A percentile compares a stretch with the other conserved stretches of the same genome.
Conservation (phyloP, 495 filamentous ascomycete genomes). For the Podospora tetraspora region DNA sequence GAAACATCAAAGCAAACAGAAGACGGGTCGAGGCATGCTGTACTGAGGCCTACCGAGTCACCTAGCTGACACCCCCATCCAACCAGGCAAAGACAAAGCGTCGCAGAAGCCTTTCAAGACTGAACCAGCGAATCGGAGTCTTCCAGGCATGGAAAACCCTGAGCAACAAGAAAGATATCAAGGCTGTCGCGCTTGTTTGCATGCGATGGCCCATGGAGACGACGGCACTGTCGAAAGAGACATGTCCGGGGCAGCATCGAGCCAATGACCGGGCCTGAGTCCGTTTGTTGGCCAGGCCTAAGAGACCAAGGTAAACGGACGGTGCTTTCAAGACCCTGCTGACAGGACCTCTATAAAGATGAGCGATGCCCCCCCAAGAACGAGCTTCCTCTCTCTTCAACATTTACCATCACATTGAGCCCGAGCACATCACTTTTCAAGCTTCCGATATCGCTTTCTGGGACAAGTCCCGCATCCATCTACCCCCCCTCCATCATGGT, state of each 20-base stretch:
- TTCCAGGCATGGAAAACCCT: background rate
- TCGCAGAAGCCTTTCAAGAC: background rate
- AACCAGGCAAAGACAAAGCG: background rate
- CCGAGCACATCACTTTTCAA: background rate
- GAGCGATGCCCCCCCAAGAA: background rate
- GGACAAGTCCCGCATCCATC: background rate
- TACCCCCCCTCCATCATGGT: conserved; percentile 7
- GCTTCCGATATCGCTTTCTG: background rate
- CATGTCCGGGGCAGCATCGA: background rate
- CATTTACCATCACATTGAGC: background rate
- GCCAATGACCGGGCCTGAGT: background rate
- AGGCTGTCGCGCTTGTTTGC: background rate
- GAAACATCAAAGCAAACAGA: background rate
- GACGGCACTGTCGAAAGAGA: background rate
- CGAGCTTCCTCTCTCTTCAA: background rate
- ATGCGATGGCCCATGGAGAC: background rate
- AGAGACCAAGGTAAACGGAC: background rate
- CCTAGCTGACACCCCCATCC: background rate
- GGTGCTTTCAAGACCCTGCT: background rate
- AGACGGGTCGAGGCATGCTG: background rate
- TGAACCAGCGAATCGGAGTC: background rate
- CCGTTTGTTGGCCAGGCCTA: no score
- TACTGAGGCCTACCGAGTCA: background rate
- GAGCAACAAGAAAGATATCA: no score
- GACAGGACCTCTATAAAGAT: background rate